phyloP scores from a whole-genome alignment of 306 rosid species.

The Gleditsia sinensis region DNA sequence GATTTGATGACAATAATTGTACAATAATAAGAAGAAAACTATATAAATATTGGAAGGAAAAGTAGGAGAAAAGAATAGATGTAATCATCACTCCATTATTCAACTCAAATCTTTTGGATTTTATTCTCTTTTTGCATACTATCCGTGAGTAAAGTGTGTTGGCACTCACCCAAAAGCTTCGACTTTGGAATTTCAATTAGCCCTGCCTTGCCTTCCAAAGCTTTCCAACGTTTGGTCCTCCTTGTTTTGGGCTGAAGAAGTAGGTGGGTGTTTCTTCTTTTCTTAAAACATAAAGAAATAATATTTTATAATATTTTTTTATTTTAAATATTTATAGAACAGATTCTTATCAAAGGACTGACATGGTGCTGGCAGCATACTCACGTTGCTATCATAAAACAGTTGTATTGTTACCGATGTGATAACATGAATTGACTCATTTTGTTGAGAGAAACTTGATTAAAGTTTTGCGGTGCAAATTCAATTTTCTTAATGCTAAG shows the following conservation, averaged over 20 bases:
- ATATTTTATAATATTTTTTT: no score
- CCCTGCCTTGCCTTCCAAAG: slow-evolving; percentile 21
- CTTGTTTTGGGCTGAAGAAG: slow-evolving; percentile 45
- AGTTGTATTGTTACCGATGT: no score
- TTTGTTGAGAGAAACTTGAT: no score
- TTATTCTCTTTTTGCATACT: slow-evolving; percentile 31
- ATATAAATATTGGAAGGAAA: neutral
- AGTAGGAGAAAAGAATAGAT: neutral
- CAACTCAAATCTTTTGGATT: neutral
- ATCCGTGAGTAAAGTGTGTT: slow-evolving; percentile 18
- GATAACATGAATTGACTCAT: no score
- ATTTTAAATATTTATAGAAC: no score
- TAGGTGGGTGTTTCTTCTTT: slow-evolving; percentile 17
- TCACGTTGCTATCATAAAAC: no score
- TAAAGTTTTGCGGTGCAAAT: no score
- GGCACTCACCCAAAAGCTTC: slow-evolving; percentile 28
- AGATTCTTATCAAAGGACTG: no score
- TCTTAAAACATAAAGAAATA: neutral
- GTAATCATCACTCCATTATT: slow-evolving; percentile 3
- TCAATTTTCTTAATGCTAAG: no score
- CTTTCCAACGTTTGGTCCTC: slow-evolving; percentile 37
- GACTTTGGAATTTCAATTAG: neutral
- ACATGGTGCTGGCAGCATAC: no score
- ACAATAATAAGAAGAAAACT: neutral
- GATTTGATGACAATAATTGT: neutral